Evolutionary conservation across 164 flowering plant genomes (phyloP).

Genomic region (Buxus sempervirens): DNA sequence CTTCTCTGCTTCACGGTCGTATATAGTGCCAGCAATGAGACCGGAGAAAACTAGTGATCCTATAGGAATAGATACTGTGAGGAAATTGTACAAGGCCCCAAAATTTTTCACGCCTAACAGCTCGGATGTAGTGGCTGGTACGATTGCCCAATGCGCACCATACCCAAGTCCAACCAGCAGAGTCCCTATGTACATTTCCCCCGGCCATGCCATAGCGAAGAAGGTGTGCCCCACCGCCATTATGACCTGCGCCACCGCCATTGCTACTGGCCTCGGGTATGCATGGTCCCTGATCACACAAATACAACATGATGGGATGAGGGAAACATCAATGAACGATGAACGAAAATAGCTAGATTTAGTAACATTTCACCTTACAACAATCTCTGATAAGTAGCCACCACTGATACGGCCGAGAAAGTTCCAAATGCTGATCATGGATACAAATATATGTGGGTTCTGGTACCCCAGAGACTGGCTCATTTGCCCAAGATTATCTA

Average conservation of each 20-base stretch:
- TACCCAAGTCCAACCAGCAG: constrained; percentile 90
- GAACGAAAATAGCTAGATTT: too few species aligned
- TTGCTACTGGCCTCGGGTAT: constrained; percentile 79
- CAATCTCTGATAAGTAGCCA: constrained; percentile 87
- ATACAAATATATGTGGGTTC: constrained; percentile 88
- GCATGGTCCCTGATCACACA: constrained; percentile 60
- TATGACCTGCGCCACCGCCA: constrained; percentile 75
- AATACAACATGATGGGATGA: neutral
- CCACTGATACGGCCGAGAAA: constrained; percentile 98
- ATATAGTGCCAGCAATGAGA: constrained; percentile 75
- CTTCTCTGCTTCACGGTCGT: constrained; percentile 85
- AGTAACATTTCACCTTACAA: constrained; percentile 53
- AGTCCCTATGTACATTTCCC: constrained; percentile 81
- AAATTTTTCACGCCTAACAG: constrained; percentile 90
- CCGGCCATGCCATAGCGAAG: constrained; percentile 91
- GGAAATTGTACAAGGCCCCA: constrained; percentile 90
- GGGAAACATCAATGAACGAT: too few species aligned
- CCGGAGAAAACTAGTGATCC: constrained; percentile 90
- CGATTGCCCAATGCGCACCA: constrained; percentile 98
- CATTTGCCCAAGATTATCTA: constrained; percentile 97
- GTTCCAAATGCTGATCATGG: constrained; percentile 98
- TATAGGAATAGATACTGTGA: constrained; percentile 82
- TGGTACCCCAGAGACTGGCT: constrained; percentile 84
- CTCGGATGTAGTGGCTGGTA: constrained; percentile 95
- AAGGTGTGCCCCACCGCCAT: constrained; percentile 84